phyloP scores from a whole-genome alignment of 345 rosid genomes.

The Citrus australasica region DNA sequence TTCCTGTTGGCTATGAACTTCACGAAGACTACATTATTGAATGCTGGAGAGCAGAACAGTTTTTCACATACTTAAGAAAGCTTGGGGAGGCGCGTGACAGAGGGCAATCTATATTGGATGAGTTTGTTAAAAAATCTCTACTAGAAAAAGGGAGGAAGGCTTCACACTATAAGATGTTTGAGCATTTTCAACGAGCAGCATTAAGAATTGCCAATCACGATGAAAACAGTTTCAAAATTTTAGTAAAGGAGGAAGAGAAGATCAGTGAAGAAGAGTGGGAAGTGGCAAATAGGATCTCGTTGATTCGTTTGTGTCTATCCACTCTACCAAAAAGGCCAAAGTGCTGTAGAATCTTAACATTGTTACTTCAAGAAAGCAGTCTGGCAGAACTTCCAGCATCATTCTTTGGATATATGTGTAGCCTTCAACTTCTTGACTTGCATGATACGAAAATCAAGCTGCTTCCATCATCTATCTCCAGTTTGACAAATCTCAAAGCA shows the following conservation, averaged over 20 bases:
- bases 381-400: neutral
- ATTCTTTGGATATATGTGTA: constrained; percentile 12
- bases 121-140: neutral
- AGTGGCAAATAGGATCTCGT: constrained; percentile 14
- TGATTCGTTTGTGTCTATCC: neutral
- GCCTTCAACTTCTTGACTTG: constrained; percentile 23
- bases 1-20: constrained; percentile 15
- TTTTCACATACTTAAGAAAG: neutral
- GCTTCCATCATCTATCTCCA: constrained; percentile 19
- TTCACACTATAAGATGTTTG: neutral
- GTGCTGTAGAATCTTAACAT: constrained; percentile 7
- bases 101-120: constrained; percentile 6
- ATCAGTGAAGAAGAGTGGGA: constrained; percentile 6
- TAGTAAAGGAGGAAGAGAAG: neutral
- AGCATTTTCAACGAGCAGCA: neutral
- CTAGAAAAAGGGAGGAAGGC: neutral
- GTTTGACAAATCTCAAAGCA: constrained; percentile 13
- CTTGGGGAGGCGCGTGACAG: constrained; percentile 2
- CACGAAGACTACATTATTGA: constrained; percentile 18
- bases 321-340: constrained; percentile 1
- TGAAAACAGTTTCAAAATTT: neutral
- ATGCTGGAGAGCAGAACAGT: constrained; percentile 24
- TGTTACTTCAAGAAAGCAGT: constrained; percentile 13
- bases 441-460: constrained; percentile 4
- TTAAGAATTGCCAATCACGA: neutral